phyloP scores from a whole-genome alignment of 148 eudicot species.

The Hydrangea macrophylla region DNA sequence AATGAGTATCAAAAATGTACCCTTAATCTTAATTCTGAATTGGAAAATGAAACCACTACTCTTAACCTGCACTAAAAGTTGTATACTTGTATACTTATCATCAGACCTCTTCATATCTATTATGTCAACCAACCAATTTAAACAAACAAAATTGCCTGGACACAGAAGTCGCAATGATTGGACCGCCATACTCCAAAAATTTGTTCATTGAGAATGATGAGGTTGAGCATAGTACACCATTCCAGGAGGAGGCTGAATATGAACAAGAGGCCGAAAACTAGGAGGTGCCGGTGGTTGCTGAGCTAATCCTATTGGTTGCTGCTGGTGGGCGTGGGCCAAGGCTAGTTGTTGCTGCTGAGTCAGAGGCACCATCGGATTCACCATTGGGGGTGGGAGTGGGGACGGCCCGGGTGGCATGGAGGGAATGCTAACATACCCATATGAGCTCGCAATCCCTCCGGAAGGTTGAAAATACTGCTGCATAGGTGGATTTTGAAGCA shows the following conservation, averaged over 20 bases:
- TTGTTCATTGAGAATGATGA: conserved; percentile 52
- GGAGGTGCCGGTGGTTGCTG: conserved; percentile 61
- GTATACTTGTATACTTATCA: background rate
- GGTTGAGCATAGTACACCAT: conserved; percentile 70
- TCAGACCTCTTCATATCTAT: background rate
- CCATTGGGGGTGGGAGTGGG: conserved; percentile 40
- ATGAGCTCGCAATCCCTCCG: conserved; percentile 35
- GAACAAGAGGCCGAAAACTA: conserved; percentile 53
- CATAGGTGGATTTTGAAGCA: conserved; percentile 39
- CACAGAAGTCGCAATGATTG: background rate
- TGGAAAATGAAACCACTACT: background rate
- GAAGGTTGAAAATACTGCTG: conserved; percentile 66
- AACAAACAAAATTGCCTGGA: background rate
- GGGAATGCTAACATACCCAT: conserved; percentile 53
- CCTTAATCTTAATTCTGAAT: background rate
- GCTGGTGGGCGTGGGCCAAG: conserved; percentile 31
- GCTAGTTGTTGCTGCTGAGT: conserved; percentile 31
- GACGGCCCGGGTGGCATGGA: conserved; percentile 51
- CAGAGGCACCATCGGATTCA: conserved; percentile 49
- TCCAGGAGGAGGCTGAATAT: conserved; percentile 69
- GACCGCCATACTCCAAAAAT: background rate
- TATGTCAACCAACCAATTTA: background rate
- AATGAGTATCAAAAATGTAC: background rate
- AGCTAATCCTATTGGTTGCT: conserved; percentile 33
- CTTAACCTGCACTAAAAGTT: conserved; percentile 5